These are phyloP conservation scores for Aspergillus glaucus DNA, from an alignment of 2,329 filamentous ascomycete species.

Conservation along the genomic window DNA sequence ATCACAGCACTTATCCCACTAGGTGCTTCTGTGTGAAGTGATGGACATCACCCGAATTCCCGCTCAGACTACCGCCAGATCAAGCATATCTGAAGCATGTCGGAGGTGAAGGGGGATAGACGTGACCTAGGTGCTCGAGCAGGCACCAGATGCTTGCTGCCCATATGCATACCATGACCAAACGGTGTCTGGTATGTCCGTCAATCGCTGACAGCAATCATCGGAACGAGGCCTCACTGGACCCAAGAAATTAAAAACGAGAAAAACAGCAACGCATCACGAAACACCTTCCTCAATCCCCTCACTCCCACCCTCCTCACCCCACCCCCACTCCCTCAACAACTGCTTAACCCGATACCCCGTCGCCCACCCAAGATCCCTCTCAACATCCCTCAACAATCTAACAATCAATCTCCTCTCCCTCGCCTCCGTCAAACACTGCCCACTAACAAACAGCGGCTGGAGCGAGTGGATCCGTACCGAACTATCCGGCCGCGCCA, in stretches of 20 bases:
- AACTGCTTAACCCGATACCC: constrained; percentile 55
- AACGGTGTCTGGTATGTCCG: too few species aligned
- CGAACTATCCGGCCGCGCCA: constrained; percentile 52
- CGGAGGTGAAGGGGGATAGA: too few species aligned
- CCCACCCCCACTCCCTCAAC: constrained; percentile 35
- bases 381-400: constrained; percentile 53
- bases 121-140: too few species aligned
- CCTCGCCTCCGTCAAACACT: constrained; percentile 49
- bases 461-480: constrained; percentile 57
- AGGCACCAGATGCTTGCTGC: too few species aligned
- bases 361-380: constrained; percentile 60
- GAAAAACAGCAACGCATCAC: not conserved
- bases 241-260: not conserved
- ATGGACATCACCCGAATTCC: too few species aligned
- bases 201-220: too few species aligned
- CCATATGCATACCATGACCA: too few species aligned
- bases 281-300: not conserved
- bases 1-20: too few species aligned
- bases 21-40: too few species aligned
- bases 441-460: constrained; percentile 57
- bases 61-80: too few species aligned
- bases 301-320: constrained; percentile 29
- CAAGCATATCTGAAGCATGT: too few species aligned
- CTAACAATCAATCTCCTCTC: constrained; percentile 52
- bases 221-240: too few species aligned